phyloP scores from a whole-genome alignment of 2,329 filamentous ascomycete genomes.

The Didymellaceae sp. region DNA sequence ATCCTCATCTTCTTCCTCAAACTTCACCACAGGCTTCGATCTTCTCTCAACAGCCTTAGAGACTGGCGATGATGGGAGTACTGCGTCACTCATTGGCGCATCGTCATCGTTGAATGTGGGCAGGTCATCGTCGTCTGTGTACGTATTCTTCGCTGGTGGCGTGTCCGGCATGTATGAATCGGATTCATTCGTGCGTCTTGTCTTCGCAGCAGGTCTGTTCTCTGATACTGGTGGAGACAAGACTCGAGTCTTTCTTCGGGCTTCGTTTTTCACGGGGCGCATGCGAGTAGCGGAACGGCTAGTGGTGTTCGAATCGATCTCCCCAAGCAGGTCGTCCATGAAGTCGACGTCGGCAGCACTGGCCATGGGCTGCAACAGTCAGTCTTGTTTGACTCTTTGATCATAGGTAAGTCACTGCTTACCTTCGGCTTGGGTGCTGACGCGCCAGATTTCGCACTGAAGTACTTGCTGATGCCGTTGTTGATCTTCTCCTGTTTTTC shows the following conservation, averaged over 20 bases:
- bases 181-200: conserved; percentile 31
- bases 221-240: conserved; percentile 74
- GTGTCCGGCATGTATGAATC: conserved; percentile 56
- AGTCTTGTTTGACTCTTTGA: conserved; percentile 13
- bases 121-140: conserved; percentile 64
- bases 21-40: conserved; percentile 60
- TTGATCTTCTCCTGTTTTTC: conserved; percentile 86
- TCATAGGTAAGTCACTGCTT: conserved; percentile 20
- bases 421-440: conserved; percentile 82
- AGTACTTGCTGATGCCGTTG: conserved; percentile 92
- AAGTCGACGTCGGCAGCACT: conserved; percentile 91
- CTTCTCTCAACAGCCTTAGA: conserved; percentile 79
- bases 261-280: conserved; percentile 73
- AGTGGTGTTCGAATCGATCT: conserved; percentile 81
- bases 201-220: conserved; percentile 38
- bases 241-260: conserved; percentile 78
- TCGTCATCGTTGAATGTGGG: conserved; percentile 66
- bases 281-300: conserved; percentile 60
- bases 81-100: conserved; percentile 82
- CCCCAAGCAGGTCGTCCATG: conserved; percentile 80
- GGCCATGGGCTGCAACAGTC: conserved; percentile 66
- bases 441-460: conserved; percentile 73
- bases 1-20: conserved; percentile 74
- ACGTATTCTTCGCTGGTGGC: conserved; percentile 46
- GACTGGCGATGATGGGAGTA: conserved; percentile 82